Conservation (phyloP, 768 basidiomycete species). For the Panus rudis region DNA sequence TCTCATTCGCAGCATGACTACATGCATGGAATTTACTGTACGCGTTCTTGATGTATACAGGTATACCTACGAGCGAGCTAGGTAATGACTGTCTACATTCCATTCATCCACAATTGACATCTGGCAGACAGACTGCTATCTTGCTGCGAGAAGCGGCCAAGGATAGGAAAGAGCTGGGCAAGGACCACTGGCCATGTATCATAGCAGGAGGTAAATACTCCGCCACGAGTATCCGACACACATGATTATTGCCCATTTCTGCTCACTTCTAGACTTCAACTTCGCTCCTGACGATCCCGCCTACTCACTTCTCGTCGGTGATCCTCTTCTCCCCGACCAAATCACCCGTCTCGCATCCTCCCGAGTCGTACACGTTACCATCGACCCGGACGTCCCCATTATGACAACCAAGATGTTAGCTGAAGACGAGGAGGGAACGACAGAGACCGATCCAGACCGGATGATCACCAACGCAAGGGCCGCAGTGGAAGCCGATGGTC, state of each 20-base stretch:
- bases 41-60: conserved; percentile 19
- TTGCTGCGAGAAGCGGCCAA: conserved; percentile 54
- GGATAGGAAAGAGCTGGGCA: conserved; percentile 43
- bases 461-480: conserved; percentile 69
- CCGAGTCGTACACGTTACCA: conserved; percentile 62
- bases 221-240: not conserved
- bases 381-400: conserved; percentile 51
- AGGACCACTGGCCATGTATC: conserved; percentile 66
- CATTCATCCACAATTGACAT: not conserved
- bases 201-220: conserved; percentile 67
- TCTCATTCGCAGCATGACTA: not conserved
- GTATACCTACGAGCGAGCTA: conserved; percentile 78
- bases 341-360: conserved; percentile 47
- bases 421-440: conserved; percentile 35
- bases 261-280: conserved; percentile 94
- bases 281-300: conserved; percentile 75
- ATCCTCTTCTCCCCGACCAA: conserved; percentile 50
- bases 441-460: conserved; percentile 54
- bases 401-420: conserved; percentile 16
- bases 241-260: not conserved
- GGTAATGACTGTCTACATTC: conserved; percentile 30
- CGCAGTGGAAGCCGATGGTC: conserved; percentile 55
- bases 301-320: conserved; percentile 70
- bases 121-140: conserved; percentile 66
- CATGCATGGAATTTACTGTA: not conserved